These are phyloP conservation scores for Leccinum truebloodii DNA, from an alignment of 768 basidiomycete species.

Conservation along the genomic window DNA sequence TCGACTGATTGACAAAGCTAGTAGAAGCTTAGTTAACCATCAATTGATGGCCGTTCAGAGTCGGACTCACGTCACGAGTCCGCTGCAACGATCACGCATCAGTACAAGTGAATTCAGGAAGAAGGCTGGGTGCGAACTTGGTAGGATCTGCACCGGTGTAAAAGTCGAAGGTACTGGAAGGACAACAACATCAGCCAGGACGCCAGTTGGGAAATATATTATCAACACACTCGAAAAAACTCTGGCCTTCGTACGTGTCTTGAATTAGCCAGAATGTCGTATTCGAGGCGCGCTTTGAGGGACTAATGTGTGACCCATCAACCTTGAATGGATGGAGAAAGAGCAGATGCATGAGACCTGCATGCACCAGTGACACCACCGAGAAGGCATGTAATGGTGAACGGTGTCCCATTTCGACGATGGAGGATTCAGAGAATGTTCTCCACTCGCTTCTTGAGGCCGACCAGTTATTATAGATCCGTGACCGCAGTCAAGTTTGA, in stretches of 20 bases:
- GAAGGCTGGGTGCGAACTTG: slow-evolving; percentile 36
- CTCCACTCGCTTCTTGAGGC: not conserved
- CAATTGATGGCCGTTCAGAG: slow-evolving; percentile 9
- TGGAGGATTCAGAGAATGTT: slow-evolving; percentile 10
- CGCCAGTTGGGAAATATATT: not conserved
- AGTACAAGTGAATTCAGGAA: slow-evolving; percentile 15
- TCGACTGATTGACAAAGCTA: slow-evolving; percentile 62
- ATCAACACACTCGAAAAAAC: slow-evolving; percentile 66
- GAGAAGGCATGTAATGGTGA: slow-evolving; percentile 18
- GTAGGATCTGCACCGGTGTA: slow-evolving; percentile 67
- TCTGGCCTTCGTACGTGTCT: slow-evolving; percentile 64
- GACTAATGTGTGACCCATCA: slow-evolving; percentile 1
- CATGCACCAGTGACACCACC: slow-evolving; percentile 16
- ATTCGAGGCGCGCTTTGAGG: slow-evolving; percentile 22
- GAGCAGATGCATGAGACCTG: slow-evolving; percentile 5
- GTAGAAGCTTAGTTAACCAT: slow-evolving; percentile 13
- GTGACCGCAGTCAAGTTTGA: slow-evolving; percentile 16
- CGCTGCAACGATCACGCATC: slow-evolving; percentile 43
- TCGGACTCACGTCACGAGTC: slow-evolving; percentile 63
- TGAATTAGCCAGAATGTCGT: slow-evolving; percentile 66
- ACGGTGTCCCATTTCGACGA: slow-evolving; percentile 15
- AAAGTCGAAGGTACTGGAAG: slow-evolving; percentile 55
- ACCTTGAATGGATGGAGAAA: slow-evolving; percentile 3
- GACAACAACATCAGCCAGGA: slow-evolving; percentile 9
- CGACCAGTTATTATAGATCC: not conserved